phyloP scores from a whole-genome alignment of 495 filamentous ascomycete genomes.

The Xylaria grammica region DNA sequence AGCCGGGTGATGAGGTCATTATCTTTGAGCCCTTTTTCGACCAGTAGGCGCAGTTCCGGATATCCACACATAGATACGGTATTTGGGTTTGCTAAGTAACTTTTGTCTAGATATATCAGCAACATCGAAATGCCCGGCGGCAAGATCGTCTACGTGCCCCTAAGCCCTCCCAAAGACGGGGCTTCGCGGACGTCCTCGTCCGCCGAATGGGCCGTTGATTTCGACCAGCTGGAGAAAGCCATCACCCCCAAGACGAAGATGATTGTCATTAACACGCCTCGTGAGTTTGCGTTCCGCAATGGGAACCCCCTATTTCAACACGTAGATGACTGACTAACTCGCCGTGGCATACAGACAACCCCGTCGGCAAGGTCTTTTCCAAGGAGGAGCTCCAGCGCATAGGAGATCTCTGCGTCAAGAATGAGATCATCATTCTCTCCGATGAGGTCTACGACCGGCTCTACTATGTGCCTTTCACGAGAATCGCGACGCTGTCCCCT shows the following conservation, averaged over 20 bases:
- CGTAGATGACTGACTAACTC: conserved; percentile 23
- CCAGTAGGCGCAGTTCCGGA: conserved; percentile 62
- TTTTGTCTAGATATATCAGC: conserved; percentile 73
- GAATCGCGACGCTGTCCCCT: conserved; percentile 85
- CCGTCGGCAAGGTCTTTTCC: conserved; percentile 93
- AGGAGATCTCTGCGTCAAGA: conserved; percentile 86
- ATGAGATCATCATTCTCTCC: conserved; percentile 93
- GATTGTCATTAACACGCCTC: conserved; percentile 82
- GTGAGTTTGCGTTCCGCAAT: conserved; percentile 28
- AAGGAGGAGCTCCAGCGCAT: conserved; percentile 81
- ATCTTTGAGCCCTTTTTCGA: conserved; percentile 99
- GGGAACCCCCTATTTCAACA: background rate
- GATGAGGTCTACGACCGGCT: conserved; percentile 97
- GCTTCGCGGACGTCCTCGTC: conserved; percentile 78
- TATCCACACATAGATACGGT: conserved; percentile 4
- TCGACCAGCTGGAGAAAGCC: conserved; percentile 79
- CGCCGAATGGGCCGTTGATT: conserved; percentile 85
- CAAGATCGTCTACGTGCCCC: conserved; percentile 88
- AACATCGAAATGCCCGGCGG: conserved; percentile 99
- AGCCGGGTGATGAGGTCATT: conserved; percentile 93
- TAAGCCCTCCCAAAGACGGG: conserved; percentile 89
- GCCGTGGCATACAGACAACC: conserved; percentile 69
- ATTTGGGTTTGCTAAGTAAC: background rate
- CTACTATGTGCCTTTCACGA: conserved; percentile 92
- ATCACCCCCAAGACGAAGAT: conserved; percentile 89